Evolutionary conservation across 352 stramenopile species (phyloP), one percentile per base, ranked within the genome.

Genomic region (Phytopythium sindhum): DNA sequence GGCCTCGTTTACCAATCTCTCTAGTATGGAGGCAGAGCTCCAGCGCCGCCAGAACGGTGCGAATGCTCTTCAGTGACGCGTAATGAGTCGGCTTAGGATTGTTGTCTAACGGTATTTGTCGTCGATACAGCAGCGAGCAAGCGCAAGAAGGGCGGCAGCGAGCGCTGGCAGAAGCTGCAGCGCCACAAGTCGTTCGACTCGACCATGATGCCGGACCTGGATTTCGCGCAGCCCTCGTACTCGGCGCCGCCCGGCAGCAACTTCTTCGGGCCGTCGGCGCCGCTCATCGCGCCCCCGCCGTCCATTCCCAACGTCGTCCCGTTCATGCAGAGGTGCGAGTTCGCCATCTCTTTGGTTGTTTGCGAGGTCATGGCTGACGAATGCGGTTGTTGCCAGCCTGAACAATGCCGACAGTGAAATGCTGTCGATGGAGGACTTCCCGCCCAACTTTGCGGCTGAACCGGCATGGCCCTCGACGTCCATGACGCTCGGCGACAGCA

Each of bases 21-120:
- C 84, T 15, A 90, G 71, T 50, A 92, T 92, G 84, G 81, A 90
- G 65, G 77, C 67, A 21, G 81, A 90, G 53, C 80, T 82, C 60
- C 72, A 75, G 45, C 37, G 55, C 19, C 73, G 81, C 12, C 80
- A 79, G 33, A 73, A 72, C 59, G 65, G 80, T 75, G 21, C 14
- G 26, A 19, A 24, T 41, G 35, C 41, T 9, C 4, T 9, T 37
- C 31, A 4, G 4, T 4, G 9, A 10, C 53, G 29, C 26, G 26
- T 15, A 54, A 4, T 52, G 29, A 50, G 14, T 24, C 33, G 41
- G 11, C 39, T 64, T 7, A 5, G 41, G n/a, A 60, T 39, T 52
- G 21, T 53, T 10, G 58, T 28, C 14, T 41, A 24, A 24, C n/a
- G 60, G 14, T 60, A 28, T 56, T 15, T 11, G 48, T 33, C 11